These are phyloP conservation scores for Fusarium poae DNA, from an alignment of 2,329 filamentous ascomycete genomes.

Conservation along the genomic window DNA sequence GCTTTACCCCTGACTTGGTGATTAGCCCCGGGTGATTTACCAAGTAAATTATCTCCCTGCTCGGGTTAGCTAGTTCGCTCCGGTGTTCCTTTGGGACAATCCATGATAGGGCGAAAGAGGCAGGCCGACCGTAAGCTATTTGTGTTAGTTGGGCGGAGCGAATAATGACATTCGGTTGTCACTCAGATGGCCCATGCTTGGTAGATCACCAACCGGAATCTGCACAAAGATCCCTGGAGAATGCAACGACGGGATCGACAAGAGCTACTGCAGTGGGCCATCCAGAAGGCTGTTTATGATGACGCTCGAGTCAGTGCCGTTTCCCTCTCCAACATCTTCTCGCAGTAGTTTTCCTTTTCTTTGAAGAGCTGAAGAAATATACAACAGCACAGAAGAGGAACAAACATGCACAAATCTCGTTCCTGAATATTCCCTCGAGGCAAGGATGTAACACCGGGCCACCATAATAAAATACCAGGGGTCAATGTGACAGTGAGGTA, in stretches of 20 bases:
- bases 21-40: constrained; percentile 35
- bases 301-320: constrained; percentile 28
- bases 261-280: constrained; percentile 32
- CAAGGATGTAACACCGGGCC: constrained; percentile 34
- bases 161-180: constrained; percentile 33
- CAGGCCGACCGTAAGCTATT: constrained; percentile 40
- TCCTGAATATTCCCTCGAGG: constrained; percentile 1
- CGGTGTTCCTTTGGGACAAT: constrained; percentile 16
- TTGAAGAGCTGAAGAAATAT: neutral
- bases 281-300: constrained; percentile 8
- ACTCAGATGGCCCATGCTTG: constrained; percentile 33
- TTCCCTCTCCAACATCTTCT: neutral
- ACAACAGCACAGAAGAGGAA: neutral
- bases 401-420: neutral
- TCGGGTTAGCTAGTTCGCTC: constrained; percentile 15
- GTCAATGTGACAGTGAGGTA: constrained; percentile 36
- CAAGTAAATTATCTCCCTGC: constrained; percentile 36
- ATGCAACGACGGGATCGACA: constrained; percentile 34
- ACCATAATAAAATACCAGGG: constrained; percentile 31
- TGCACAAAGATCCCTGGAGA: constrained; percentile 30
- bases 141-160: constrained; percentile 27
- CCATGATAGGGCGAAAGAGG: constrained; percentile 29
- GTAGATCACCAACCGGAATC: constrained; percentile 37
- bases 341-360: neutral
- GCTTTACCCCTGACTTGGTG: constrained; percentile 40